Evolutionary conservation across 257 asterid species (phyloP).

Genomic region (Pogostemon cablin): DNA sequence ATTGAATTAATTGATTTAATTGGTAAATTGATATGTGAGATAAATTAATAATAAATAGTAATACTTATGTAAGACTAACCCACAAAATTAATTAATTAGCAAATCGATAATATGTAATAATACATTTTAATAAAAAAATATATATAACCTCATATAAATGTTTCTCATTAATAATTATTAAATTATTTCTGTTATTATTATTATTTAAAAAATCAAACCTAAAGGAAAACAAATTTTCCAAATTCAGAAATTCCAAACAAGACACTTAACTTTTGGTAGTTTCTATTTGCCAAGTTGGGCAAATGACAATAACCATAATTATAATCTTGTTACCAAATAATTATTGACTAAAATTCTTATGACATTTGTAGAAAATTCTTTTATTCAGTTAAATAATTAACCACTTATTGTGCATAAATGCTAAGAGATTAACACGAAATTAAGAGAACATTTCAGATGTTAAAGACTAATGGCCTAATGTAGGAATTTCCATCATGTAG

Average conservation of each 20-base stretch:
- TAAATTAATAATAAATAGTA: too few relatives aligned
- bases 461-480: background rate
- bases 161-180: too few relatives aligned
- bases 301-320: background rate
- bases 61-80: too few relatives aligned
- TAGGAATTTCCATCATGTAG: background rate
- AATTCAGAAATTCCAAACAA: background rate
- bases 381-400: background rate
- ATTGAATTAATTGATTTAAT: too few relatives aligned
- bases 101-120: too few relatives aligned
- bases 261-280: background rate
- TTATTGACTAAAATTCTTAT: background rate
- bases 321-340: background rate
- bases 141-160: too few relatives aligned
- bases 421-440: background rate
- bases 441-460: background rate
- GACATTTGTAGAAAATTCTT: background rate
- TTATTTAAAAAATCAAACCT: too few relatives aligned
- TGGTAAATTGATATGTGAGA: too few relatives aligned
- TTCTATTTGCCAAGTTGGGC: constrained; percentile 1
- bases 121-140: too few relatives aligned
- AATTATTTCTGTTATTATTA: too few relatives aligned
- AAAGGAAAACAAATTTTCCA: background rate
- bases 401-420: background rate
- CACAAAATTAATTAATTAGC: too few relatives aligned